These are phyloP conservation scores for Macaranga tanarius DNA, from an alignment of 441 rosid genomes.

Conservation along the genomic window DNA sequence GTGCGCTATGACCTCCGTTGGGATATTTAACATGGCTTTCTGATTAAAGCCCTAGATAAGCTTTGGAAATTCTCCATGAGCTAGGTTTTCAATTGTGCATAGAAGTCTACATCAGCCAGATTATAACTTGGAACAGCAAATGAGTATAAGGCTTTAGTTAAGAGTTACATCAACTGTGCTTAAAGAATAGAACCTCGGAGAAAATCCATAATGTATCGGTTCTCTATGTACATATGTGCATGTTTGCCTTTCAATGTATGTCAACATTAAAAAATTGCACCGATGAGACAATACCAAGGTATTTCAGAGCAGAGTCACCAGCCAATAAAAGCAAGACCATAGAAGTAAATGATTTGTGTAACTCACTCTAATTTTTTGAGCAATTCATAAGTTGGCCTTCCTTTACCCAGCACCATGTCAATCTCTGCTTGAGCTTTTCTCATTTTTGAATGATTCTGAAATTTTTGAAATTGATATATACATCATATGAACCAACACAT, in stretches of 20 bases:
- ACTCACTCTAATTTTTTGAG: constrained; percentile 77
- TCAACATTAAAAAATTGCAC: not conserved
- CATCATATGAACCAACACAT: constrained; percentile 11
- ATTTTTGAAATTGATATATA: constrained; percentile 14
- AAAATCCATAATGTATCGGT: not conserved
- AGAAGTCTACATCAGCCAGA: constrained; percentile 6
- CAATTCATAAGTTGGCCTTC: constrained; percentile 60
- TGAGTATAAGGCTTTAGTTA: not conserved
- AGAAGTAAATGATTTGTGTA: constrained; percentile 5
- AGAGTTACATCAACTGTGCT: not conserved
- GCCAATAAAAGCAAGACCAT: constrained; percentile 9
- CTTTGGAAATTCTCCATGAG: not conserved
- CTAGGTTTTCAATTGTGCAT: not conserved
- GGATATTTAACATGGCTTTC: constrained; percentile 8
- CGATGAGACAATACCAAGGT: not conserved
- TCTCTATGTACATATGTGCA: not conserved
- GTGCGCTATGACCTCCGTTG: not conserved
- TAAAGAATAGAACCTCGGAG: not conserved
- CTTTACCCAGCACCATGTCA: constrained; percentile 68
- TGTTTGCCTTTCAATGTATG: not conserved
- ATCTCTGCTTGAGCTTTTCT: constrained; percentile 87
- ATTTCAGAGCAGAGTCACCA: constrained; percentile 9
- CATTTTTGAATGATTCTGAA: constrained; percentile 75
- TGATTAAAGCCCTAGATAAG: not conserved
- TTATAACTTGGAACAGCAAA: not conserved